These are phyloP conservation scores for Saccharomycopsis guyanensis DNA, from an alignment of 805 yeast genomes.

Conservation along the genomic window DNA sequence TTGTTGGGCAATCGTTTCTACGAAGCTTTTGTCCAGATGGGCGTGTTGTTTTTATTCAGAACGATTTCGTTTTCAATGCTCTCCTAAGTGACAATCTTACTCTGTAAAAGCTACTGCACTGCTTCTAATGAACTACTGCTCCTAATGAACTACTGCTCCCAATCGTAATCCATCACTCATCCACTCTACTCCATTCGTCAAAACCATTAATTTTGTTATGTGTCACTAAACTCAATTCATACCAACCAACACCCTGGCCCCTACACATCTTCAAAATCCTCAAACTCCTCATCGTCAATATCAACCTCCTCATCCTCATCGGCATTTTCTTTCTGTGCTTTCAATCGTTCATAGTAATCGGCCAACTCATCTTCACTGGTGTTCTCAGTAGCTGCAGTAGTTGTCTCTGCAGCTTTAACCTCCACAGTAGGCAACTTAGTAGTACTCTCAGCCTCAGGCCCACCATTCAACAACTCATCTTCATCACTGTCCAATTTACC, in stretches of 20 bases:
- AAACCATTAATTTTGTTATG: too few species aligned
- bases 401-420: background rate
- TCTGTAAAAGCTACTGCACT: too few species aligned
- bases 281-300: conserved; percentile 40
- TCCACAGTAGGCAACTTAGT: conserved; percentile 2
- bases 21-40: too few species aligned
- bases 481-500: conserved; percentile 51
- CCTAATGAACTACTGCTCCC: too few species aligned
- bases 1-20: too few species aligned
- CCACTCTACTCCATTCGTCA: too few species aligned
- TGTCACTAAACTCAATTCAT: too few species aligned
- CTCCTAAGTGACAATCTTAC: background rate
- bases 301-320: conserved; percentile 51
- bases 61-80: background rate
- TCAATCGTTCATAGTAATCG: conserved; percentile 72
- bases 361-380: conserved; percentile 55
- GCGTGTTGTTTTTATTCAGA: too few species aligned
- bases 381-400: conserved; percentile 21
- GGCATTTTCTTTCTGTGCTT: conserved; percentile 61
- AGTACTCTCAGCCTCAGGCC: conserved; percentile 22
- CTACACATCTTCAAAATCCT: conserved; percentile 29
- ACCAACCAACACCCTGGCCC: too few species aligned
- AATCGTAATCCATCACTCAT: too few species aligned
- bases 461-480: conserved; percentile 24
- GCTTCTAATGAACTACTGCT: too few species aligned